Base-by-base conservation (phyloP, 2,329 filamentous ascomycete species). In the Fusarium duplospermum region DNA sequence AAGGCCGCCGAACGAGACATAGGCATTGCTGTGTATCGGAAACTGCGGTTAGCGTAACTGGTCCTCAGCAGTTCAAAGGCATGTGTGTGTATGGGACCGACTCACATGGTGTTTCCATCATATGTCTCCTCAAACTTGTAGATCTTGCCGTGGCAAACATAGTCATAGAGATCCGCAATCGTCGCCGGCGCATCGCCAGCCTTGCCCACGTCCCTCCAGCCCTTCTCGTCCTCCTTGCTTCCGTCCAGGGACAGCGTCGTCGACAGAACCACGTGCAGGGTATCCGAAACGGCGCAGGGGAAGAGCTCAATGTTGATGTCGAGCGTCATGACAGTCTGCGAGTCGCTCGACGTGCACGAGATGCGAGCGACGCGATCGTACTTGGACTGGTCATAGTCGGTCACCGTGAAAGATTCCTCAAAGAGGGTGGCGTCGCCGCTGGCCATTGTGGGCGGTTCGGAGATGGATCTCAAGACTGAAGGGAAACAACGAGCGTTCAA, bases 261-360 rank as follows among this genome's bases (percentile, higher is more conserved):
- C 18, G 96, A 94, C 64, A 99, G 87, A 13, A 96, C 91, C 74
- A 98, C 87, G 74, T 93, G 92, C 67, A 99, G 84, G 16, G 88
- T 92, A 77, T 98, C 95, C 81, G 93, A 93, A 10, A 91, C 86
- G 42, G 86, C 82, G 78, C 93, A 90, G 3, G 94, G 94, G 84
- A 96, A 98, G 9, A 99, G 90, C 85, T 99, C 96, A 67, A 91
- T 93, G 87, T 98, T 98, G 84, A 98, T 91, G 85, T 99, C 96
- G 70, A 99, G 93, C 7, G 91, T 92, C 86, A 98, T 92, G 73
- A 90, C 88, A 33, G 93, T 94, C 73, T 90, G 88, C 77, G 89
- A 90, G 84, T 97, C 94, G 76, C 89, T 87, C 27, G 93, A 96
- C 61, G 89, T 93, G 81, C 91, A 95, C 64, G 87, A 90, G 81